Base-by-base conservation (phyloP, 495 filamentous ascomycete genomes). In the Glonium stellatum region DNA sequence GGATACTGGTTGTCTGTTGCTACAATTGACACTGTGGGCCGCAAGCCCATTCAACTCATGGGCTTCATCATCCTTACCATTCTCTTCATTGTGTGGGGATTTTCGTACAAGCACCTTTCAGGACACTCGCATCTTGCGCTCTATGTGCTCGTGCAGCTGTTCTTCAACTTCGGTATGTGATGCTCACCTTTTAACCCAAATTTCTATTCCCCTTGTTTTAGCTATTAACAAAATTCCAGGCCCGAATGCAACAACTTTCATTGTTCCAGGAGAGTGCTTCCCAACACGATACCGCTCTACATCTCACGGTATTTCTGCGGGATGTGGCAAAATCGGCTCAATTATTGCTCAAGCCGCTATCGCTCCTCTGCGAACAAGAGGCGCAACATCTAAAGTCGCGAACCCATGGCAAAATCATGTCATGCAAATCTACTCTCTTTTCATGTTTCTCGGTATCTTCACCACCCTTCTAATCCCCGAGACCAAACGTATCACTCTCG, bases 231-330 rank as follows among this genome's bases (percentile, higher is more conserved):
- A 6, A 31, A 31, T 6, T 6, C 27, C 10, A 31, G 48, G 48
- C 0, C 91, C 91, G 55, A 95, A 95, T 72, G 79, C 88, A 1
- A 95, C 88, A 19, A 95, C 90, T 37, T 95, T 95, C 76, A 87
- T 95, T 66, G 84, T 95, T 0, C 90, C 91, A 10, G 90, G 89
- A 22, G 91, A 96, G 70, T 87, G 84, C 66, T 96, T 93, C 76
- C 91, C 90, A 0, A 95, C 91, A 3, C 84, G 90, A 48, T 93
- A 92, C 69, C 81, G 91, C 3, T 87, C 85, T 5, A 89, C 89
- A 25, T 87, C 87, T 2, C 90, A 95, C 73, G 91, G 91, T 49
- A 80, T 96, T 70, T 89, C 84, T 6, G 91, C 90, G 11, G 90
- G 85, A 0, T 77, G 84, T 3, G 91, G 91, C 41, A 96, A 96